Base-by-base conservation (phyloP, 2,329 filamentous ascomycete genomes). In the Pseudocercospora eumusae region DNA sequence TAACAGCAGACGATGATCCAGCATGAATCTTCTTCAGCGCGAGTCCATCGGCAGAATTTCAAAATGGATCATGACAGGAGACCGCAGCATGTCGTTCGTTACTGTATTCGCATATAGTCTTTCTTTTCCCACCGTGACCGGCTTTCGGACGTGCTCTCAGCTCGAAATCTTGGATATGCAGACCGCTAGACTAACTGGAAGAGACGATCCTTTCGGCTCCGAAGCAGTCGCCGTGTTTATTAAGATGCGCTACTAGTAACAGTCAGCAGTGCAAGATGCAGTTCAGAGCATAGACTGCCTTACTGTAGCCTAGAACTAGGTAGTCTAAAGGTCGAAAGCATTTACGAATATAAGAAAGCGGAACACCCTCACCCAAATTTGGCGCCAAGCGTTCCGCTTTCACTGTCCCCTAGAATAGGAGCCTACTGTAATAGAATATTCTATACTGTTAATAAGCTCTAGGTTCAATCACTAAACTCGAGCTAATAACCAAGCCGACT, bases 41-140 rank as follows among this genome's bases (percentile, higher is more conserved):
- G n/a, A 45, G 9, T 10, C 13, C 28, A 50, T 50, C 47, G 47
- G 47, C 47, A n/a, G n/a, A n/a, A n/a, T n/a, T n/a, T n/a, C 47
- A 23, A 50, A 8, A 50, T 15, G 47, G 47, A 50, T 50, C 47
- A 27, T 28, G 23, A 50, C 47, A 7, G 21, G 45, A 25, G 45
- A 49, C 21, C 47, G 47, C 47, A 50, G n/a, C n/a, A n/a, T n/a
- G n/a, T n/a, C n/a, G n/a, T 23, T n/a, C 23, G 47, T 50, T 50
- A 27, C 47, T 27, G 23, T 8, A 25, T 36, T 36, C 33, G 33
- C 33, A 36, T 36, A 36, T 36, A 36, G 33, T 36, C 33, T 27
- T 49, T 8, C 44, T 6, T 10, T 23, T 20, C 21, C 10, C 21
- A 21, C 25, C 45, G 25, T 8, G 45, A n/a, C n/a, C 18, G 21